Base-by-base conservation (phyloP, 129 eudicot species). In the Oenanthe sinensis region DNA sequence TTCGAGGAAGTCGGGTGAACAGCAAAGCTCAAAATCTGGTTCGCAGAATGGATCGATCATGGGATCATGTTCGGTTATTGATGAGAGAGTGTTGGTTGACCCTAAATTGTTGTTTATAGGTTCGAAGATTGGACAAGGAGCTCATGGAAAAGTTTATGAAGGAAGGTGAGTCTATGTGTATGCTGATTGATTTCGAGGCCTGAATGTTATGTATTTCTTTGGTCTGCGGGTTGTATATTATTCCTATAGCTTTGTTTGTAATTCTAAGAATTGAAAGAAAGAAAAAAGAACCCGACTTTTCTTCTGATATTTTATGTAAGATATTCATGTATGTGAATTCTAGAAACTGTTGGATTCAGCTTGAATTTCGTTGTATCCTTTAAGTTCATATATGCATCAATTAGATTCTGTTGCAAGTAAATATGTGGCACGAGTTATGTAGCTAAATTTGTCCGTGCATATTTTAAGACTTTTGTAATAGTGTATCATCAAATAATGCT, bases 121-220 rank as follows among this genome's bases (percentile, higher is more conserved):
- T 60, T 47, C 90, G 0, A 91, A 93, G 79, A 89, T 93, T 55
- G 97, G 97, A 20, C 97, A 93, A 82, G 98, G 98, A 52, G 97
- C 98, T 83, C 97, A 93, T 83, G 97, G 96, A 36, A 93, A 85
- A 85, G 97, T 93, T 78, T 93, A 91, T 82, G 88, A 91, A 89
- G 98, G 98, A 85, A 93, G 96, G 98, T 93, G 49, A 42, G 89
- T 77, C 70, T 20, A 50, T 33, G 88, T 77, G 70, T 20, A 50
- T 33, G 24, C 75, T 71, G 49, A 43, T 71, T 71, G 75, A 19
- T 39, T 43, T 43, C 13, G 48, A 55, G 47, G 70, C 44, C 13
- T 58, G 30, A 11, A 46, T 48, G 28, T 44, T 62, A 3, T 85
- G 6, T 37, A 28, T 26, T 71, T 74, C 28, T 74, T 30, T 45